A percentile compares a stretch with the other conserved stretches of the same genome.
Evolutionary conservation across 2,329 filamentous ascomycete genomes (phyloP).

Genomic region (Gremmenia infestans): DNA sequence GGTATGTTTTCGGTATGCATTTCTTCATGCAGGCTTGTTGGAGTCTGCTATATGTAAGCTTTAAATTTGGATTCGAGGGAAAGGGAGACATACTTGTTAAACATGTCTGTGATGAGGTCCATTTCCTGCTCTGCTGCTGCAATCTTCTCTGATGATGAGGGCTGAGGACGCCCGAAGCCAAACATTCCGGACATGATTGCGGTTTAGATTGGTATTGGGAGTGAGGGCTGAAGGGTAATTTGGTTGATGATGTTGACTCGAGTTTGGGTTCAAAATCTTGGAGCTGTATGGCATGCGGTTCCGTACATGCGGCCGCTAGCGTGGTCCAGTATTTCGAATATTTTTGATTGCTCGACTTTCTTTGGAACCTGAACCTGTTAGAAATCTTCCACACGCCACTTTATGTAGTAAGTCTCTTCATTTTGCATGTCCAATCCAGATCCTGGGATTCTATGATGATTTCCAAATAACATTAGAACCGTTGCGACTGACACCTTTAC

Average conservation of each 20-base stretch:
- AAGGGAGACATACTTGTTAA: slow-evolving; percentile 71
- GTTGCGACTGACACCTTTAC: slow-evolving; percentile 51
- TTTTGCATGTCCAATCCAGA: background rate
- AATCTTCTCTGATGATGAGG: slow-evolving; percentile 95
- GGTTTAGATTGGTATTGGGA: background rate
- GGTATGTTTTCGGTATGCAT: slow-evolving; percentile 89
- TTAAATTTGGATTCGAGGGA: background rate
- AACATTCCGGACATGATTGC: slow-evolving; percentile 64
- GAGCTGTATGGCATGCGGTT: slow-evolving; percentile 7
- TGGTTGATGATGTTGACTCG: background rate
- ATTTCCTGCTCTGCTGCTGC: slow-evolving; percentile 94
- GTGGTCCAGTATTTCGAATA: background rate
- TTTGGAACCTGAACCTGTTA: background rate
- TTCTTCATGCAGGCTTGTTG: slow-evolving; percentile 88
- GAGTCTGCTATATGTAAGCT: slow-evolving; percentile 49
- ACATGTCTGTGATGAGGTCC: slow-evolving; percentile 97
- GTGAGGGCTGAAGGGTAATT: background rate
- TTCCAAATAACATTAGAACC: slow-evolving; percentile 48
- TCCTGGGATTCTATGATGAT: slow-evolving; percentile 42
- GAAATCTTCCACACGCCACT: background rate
- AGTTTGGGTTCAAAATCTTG: slow-evolving; percentile 12
- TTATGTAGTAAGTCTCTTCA: slow-evolving; percentile 13
- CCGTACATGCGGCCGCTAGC: slow-evolving; percentile 15
- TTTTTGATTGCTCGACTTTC: background rate
- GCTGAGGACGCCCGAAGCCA: slow-evolving; percentile 71